Evolutionary conservation across 2,329 filamentous ascomycete species (phyloP).

Genomic region (Nectriaceae sp.): DNA sequence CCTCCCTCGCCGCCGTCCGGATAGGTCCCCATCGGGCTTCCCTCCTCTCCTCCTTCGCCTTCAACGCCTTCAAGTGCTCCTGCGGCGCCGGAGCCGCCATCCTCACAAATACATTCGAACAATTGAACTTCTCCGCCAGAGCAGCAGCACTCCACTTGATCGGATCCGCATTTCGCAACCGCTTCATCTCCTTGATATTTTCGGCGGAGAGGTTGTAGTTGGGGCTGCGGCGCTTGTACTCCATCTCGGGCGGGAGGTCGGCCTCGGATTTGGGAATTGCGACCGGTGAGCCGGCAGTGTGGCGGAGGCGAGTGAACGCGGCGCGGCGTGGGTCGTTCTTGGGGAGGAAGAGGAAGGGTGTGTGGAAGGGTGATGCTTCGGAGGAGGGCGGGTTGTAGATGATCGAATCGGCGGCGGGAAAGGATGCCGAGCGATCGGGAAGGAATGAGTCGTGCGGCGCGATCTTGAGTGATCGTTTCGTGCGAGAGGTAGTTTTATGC

Average conservation of each 20-base stretch:
- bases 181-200: constrained; percentile 62
- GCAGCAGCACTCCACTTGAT: constrained; percentile 54
- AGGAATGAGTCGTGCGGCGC: constrained; percentile 63
- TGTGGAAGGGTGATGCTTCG: constrained; percentile 60
- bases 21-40: constrained; percentile 60
- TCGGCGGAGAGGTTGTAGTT: constrained; percentile 54
- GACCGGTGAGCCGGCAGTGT: constrained; percentile 30
- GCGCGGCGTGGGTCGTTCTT: constrained; percentile 55
- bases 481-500: constrained; percentile 55
- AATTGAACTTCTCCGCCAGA: constrained; percentile 57
- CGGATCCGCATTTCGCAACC: constrained; percentile 55
- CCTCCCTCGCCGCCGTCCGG: constrained; percentile 55
- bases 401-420: constrained; percentile 41
- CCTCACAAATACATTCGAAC: constrained; percentile 58
- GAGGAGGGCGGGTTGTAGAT: constrained; percentile 61
- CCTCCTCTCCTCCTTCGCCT: constrained; percentile 47
- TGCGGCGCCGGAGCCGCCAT: constrained; percentile 54
- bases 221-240: constrained; percentile 38
- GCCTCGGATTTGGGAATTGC: constrained; percentile 15
- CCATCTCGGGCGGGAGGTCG: constrained; percentile 38
- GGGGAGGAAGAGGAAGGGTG: constrained; percentile 68
- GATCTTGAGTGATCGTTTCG: constrained; percentile 60
- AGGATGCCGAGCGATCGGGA: constrained; percentile 34
- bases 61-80: constrained; percentile 50
- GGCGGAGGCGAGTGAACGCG: constrained; percentile 48